Conservation (phyloP, 1,139 yeast species). For the Yamadazyma dushanensis region DNA sequence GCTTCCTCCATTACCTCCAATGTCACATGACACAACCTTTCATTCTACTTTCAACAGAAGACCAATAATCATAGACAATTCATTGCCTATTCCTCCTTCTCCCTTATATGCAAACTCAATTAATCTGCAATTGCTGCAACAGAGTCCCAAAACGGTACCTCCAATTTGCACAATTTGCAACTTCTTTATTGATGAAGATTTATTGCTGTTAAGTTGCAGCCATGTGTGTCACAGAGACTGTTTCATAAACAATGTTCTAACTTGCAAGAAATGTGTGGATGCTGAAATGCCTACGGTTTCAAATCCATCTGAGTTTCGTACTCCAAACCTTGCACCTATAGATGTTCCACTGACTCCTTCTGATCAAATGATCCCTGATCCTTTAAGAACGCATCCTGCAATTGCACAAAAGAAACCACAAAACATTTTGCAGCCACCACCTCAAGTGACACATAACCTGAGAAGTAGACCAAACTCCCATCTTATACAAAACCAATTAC, state of each 20-base stretch:
- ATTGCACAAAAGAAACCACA: neutral
- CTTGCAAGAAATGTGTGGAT: slow-evolving; percentile 18
- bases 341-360: slow-evolving; percentile 26
- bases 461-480: slow-evolving; percentile 2
- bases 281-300: slow-evolving; percentile 3
- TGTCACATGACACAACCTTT: neutral
- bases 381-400: slow-evolving; percentile 16
- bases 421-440: slow-evolving; percentile 2
- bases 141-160: slow-evolving; percentile 2
- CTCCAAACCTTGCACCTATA: slow-evolving; percentile 16
- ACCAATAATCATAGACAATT: neutral
- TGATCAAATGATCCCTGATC: slow-evolving; percentile 28
- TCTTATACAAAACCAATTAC: slow-evolving; percentile 3
- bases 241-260: slow-evolving; percentile 19
- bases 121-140: slow-evolving; percentile 3
- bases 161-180: slow-evolving; percentile 30
- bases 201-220: slow-evolving; percentile 27
- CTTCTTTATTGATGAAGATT: slow-evolving; percentile 27
- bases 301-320: slow-evolving; percentile 4
- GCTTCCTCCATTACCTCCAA: slow-evolving; percentile 3
- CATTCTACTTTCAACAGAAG: slow-evolving; percentile 3
- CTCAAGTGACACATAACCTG: neutral
- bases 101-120: slow-evolving; percentile 5
- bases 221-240: slow-evolving; percentile 35
- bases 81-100: slow-evolving; percentile 4